Evolutionary conservation across 1,284 basidiomycete species (phyloP).

Genomic region (Waitea zeae): DNA sequence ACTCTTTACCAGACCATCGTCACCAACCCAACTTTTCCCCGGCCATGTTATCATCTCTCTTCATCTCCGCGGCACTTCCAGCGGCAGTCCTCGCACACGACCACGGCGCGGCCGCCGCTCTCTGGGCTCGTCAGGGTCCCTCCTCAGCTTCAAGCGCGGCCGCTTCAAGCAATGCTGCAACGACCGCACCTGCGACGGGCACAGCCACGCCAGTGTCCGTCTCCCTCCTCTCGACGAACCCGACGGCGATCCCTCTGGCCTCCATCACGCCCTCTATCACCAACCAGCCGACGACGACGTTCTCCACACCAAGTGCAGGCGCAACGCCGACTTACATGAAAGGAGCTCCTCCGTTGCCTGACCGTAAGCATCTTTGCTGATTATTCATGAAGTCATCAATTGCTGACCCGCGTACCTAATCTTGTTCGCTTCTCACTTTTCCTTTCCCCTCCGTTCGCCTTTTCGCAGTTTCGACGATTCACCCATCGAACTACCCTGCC

Average conservation of each 20-base stretch:
- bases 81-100: conserved; percentile 13
- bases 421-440: too few species aligned
- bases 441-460: background rate
- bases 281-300: conserved; percentile 20
- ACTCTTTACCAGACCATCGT: too few species aligned
- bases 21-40: too few species aligned
- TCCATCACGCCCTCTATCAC: conserved; percentile 23
- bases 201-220: conserved; percentile 14
- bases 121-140: conserved; percentile 13
- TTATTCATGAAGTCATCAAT: too few species aligned
- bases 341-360: conserved; percentile 11
- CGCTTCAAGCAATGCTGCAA: conserved; percentile 3
- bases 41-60: conserved; percentile 7
- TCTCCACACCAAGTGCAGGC: conserved; percentile 22
- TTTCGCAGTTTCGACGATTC: conserved; percentile 5
- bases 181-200: conserved; percentile 9
- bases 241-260: conserved; percentile 36
- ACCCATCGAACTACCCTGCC: conserved; percentile 43
- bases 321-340: conserved; percentile 22
- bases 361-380: background rate
- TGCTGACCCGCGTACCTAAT: too few species aligned
- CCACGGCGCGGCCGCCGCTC: conserved; percentile 11
- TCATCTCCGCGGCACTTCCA: conserved; percentile 15
- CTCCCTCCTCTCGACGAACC: conserved; percentile 34
- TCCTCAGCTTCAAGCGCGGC: conserved; percentile 6